phyloP scores from a whole-genome alignment of 139 green algal genomes.

The Protoeuglena noctilucae region DNA sequence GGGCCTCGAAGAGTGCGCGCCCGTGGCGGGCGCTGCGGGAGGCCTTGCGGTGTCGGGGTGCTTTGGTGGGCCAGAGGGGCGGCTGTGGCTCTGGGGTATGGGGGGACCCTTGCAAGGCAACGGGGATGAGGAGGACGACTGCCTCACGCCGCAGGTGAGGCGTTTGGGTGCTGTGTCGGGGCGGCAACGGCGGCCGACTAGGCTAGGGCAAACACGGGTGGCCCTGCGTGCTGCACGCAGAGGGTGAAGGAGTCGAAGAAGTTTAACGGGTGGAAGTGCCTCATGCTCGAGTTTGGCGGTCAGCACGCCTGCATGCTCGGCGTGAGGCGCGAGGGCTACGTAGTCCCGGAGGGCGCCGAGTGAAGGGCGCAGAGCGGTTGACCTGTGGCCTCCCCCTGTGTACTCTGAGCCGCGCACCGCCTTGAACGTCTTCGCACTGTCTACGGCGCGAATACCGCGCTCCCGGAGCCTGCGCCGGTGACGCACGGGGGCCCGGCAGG shows the following conservation, averaged over 20 bases:
- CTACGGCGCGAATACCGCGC: no score
- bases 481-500: no score
- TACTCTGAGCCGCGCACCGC: no score
- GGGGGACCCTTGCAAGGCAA: conserved; percentile 60
- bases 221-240: conserved; percentile 6
- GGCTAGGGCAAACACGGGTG: conserved; percentile 9
- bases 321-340: background rate
- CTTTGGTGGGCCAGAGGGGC: conserved; percentile 20
- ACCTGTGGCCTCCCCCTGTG: no score
- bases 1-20: conserved; percentile 25
- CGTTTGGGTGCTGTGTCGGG: conserved; percentile 3
- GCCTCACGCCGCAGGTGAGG: conserved; percentile 34
- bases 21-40: conserved; percentile 15
- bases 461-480: no score
- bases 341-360: no score
- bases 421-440: no score
- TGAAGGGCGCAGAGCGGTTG: no score
- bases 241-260: conserved; percentile 26
- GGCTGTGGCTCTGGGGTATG: conserved; percentile 52
- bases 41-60: conserved; percentile 46
- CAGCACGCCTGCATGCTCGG: conserved; percentile 34
- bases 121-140: conserved; percentile 49
- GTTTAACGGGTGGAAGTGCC: conserved; percentile 24
- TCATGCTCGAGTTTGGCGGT: conserved; percentile 49
- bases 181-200: conserved; percentile 1